These are phyloP conservation scores for Venturia asperata DNA, from an alignment of 2,329 filamentous ascomycete species.

Conservation along the genomic window DNA sequence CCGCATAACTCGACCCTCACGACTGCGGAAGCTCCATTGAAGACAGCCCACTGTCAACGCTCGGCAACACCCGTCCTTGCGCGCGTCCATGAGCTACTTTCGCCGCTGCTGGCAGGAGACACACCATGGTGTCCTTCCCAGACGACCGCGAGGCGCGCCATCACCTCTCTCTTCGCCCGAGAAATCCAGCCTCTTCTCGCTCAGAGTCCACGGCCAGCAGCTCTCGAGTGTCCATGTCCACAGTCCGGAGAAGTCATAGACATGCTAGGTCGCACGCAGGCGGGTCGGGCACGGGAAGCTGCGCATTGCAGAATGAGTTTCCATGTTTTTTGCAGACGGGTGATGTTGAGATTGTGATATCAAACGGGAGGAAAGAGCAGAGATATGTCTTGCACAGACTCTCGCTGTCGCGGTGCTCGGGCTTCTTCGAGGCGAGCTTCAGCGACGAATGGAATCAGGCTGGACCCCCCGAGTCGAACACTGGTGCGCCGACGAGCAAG, in stretches of 20 bases:
- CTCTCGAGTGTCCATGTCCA: slow-evolving; percentile 17
- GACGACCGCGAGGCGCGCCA: slow-evolving; percentile 4
- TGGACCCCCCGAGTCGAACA: slow-evolving; percentile 28
- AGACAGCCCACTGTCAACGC: background rate
- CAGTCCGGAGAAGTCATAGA: slow-evolving; percentile 17
- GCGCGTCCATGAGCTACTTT: slow-evolving; percentile 11
- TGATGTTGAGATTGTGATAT: slow-evolving; percentile 81
- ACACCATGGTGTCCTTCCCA: slow-evolving; percentile 11
- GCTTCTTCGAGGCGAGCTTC: slow-evolving; percentile 85
- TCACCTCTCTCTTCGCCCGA: slow-evolving; percentile 51
- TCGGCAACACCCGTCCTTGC: background rate
- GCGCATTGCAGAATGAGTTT: slow-evolving; percentile 79
- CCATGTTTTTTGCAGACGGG: slow-evolving; percentile 84
- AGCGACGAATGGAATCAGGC: slow-evolving; percentile 64
- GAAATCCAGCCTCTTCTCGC: slow-evolving; percentile 47
- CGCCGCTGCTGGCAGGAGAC: background rate
- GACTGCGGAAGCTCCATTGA: background rate
- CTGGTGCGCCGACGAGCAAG: slow-evolving; percentile 41
- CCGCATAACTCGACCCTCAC: background rate
- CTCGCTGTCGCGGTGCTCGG: slow-evolving; percentile 82
- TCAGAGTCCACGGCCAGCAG: slow-evolving; percentile 18
- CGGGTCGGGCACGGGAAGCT: slow-evolving; percentile 42
- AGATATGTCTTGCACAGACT: slow-evolving; percentile 81
- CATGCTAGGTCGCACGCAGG: slow-evolving; percentile 64
- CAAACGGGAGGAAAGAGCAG: slow-evolving; percentile 64